Evolutionary conservation across 106 monocot species (phyloP).

Genomic region (Dendrobium huoshanense): DNA sequence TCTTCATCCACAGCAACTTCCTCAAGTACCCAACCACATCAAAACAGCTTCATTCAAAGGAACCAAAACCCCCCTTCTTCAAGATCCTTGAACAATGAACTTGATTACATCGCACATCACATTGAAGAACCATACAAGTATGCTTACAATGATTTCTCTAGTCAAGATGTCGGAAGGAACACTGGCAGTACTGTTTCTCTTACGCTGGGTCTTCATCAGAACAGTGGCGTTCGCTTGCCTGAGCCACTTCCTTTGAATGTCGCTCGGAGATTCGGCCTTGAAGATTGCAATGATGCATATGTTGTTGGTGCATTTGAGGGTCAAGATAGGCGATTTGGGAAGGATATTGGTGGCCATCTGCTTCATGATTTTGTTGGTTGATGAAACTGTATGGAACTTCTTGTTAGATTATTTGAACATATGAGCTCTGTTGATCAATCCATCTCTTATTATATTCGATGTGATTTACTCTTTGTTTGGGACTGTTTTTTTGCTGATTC

Average conservation of each 20-base stretch:
- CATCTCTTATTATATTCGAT: neutral
- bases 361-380: slow-evolving; percentile 52
- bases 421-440: neutral
- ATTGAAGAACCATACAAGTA: slow-evolving; percentile 13
- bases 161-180: slow-evolving; percentile 1
- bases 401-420: neutral
- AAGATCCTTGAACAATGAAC: slow-evolving; percentile 11
- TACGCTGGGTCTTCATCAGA: slow-evolving; percentile 44
- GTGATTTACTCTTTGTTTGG: neutral
- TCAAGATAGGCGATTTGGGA: slow-evolving; percentile 32
- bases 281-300: slow-evolving; percentile 29
- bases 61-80: slow-evolving; percentile 19
- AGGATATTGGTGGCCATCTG: slow-evolving; percentile 43
- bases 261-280: slow-evolving; percentile 34
- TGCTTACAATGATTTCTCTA: neutral
- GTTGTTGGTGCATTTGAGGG: slow-evolving; percentile 27
- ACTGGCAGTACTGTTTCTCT: slow-evolving; percentile 32
- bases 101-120: slow-evolving; percentile 6
- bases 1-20: slow-evolving; percentile 10
- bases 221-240: slow-evolving; percentile 18
- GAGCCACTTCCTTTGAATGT: slow-evolving; percentile 30
- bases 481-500: too few species aligned
- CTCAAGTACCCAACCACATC: neutral
- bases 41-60: neutral
- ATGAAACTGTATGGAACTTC: neutral